Evolutionary conservation across 2,329 filamentous ascomycete species (phyloP).

Genomic region (Lojkania enalia): DNA sequence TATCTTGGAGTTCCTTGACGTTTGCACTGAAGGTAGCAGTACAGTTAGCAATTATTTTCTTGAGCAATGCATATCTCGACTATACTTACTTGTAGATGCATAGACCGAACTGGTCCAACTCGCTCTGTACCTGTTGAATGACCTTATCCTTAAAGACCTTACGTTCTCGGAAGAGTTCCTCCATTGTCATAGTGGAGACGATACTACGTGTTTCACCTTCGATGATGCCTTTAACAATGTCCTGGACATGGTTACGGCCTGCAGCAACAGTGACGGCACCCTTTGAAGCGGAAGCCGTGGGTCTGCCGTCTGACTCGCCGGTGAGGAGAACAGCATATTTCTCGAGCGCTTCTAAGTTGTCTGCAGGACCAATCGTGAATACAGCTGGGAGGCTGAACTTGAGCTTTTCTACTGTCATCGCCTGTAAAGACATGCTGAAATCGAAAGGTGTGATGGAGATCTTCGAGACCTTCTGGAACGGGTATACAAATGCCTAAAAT

Average conservation of each 20-base stretch:
- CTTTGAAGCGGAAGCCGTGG: slow-evolving; percentile 34
- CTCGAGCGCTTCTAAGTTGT: slow-evolving; percentile 69
- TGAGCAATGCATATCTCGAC: neutral
- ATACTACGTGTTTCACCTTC: slow-evolving; percentile 85
- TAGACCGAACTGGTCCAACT: slow-evolving; percentile 79
- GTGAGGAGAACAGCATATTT: slow-evolving; percentile 84
- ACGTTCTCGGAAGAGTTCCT: slow-evolving; percentile 80
- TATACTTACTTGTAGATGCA: slow-evolving; percentile 44
- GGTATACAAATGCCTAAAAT: slow-evolving; percentile 39
- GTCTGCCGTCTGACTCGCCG: slow-evolving; percentile 57
- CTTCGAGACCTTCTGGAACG: slow-evolving; percentile 46
- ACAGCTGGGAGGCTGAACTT: slow-evolving; percentile 81
- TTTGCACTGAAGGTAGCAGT: slow-evolving; percentile 65
- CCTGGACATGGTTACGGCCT: slow-evolving; percentile 70
- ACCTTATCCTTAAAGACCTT: slow-evolving; percentile 75
- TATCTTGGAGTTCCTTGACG: slow-evolving; percentile 85
- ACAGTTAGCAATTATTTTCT: slow-evolving; percentile 6
- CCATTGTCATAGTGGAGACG: slow-evolving; percentile 89
- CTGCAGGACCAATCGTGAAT: slow-evolving; percentile 82
- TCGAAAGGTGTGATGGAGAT: slow-evolving; percentile 73
- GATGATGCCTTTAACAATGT: slow-evolving; percentile 88
- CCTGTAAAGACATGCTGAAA: slow-evolving; percentile 79
- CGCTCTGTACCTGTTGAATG: slow-evolving; percentile 68
- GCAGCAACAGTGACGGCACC: slow-evolving; percentile 48
- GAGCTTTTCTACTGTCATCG: slow-evolving; percentile 88